Evolutionary conservation across 352 stramenopile species (phyloP).

Genomic region (Globisporangium apiculatum): DNA sequence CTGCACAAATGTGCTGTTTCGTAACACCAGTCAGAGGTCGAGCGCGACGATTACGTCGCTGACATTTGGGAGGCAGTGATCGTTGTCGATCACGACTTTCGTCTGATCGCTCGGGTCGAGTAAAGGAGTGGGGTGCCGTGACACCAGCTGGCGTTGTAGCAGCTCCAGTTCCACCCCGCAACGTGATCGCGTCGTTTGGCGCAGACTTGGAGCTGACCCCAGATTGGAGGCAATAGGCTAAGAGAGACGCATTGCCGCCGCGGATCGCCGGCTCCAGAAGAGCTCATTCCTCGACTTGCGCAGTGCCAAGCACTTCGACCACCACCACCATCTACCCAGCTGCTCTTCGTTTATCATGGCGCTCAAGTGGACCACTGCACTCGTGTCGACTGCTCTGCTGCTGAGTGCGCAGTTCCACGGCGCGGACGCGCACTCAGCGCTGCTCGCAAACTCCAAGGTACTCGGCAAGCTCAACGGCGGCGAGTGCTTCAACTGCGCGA

Average conservation of each 20-base stretch:
- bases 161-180: neutral
- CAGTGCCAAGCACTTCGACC: neutral
- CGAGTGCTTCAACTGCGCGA: slow-evolving; percentile 20
- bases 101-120: neutral
- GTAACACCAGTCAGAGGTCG: no score
- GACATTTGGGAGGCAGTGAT: no score
- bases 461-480: slow-evolving; percentile 20
- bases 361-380: neutral
- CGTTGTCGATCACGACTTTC: neutral
- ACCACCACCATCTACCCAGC: neutral
- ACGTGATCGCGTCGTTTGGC: neutral
- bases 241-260: neutral
- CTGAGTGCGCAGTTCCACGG: neutral
- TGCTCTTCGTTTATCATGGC: neutral
- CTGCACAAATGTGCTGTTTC: no score
- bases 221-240: no score
- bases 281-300: slow-evolving; percentile 2
- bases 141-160: neutral
- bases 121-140: slow-evolving; percentile 2
- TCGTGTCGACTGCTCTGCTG: slow-evolving; percentile 4
- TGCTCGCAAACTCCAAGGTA: slow-evolving; percentile 15
- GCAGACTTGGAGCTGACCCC: no score
- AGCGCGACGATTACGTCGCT: no score
- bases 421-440: slow-evolving; percentile 5
- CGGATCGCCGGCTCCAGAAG: neutral